Percentiles rank a stretch among this genome's conserved stretches.
Evolutionary conservation across 1,139 yeast species (phyloP).

Genomic region (Magnusiomyces ingens): DNA sequence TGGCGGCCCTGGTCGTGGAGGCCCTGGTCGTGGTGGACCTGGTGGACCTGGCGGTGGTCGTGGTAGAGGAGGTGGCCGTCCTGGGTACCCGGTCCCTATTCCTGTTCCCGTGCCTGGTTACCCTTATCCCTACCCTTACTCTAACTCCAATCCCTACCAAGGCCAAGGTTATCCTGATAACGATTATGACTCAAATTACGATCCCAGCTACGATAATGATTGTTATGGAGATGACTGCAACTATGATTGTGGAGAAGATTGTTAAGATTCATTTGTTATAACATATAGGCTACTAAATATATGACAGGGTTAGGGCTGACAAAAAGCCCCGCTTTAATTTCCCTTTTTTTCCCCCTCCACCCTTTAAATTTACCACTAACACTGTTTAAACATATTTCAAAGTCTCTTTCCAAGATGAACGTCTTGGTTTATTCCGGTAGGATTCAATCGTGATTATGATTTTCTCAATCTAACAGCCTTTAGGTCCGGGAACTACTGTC

Average conservation of each 20-base stretch:
- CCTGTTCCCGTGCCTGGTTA: slow-evolving; percentile 9
- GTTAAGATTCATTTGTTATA: not conserved
- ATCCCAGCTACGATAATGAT: too few species aligned
- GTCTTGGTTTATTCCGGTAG: slow-evolving; percentile 65
- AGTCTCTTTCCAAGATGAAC: slow-evolving; percentile 45
- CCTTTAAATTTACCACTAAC: not conserved
- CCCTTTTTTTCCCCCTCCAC: not conserved
- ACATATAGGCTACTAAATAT: not conserved
- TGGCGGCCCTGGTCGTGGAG: too few species aligned
- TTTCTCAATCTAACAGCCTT: not conserved
- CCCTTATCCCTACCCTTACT: not conserved
- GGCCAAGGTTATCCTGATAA: too few species aligned
- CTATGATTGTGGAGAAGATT: not conserved
- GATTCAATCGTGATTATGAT: slow-evolving; percentile 11
- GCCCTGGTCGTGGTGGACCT: too few species aligned
- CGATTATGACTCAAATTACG: too few species aligned
- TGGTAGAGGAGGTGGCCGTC: not conserved
- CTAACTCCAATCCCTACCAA: too few species aligned
- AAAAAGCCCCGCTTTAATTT: not conserved
- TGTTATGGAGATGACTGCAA: not conserved
- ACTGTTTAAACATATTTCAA: not conserved
- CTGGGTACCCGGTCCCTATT: slow-evolving; percentile 9
- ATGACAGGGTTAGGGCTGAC: not conserved
- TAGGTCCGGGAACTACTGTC: slow-evolving; percentile 78
- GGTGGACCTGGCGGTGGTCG: too few species aligned